Conservation (phyloP, 2,329 filamentous ascomycete genomes). For the Anthostomella pinea region DNA sequence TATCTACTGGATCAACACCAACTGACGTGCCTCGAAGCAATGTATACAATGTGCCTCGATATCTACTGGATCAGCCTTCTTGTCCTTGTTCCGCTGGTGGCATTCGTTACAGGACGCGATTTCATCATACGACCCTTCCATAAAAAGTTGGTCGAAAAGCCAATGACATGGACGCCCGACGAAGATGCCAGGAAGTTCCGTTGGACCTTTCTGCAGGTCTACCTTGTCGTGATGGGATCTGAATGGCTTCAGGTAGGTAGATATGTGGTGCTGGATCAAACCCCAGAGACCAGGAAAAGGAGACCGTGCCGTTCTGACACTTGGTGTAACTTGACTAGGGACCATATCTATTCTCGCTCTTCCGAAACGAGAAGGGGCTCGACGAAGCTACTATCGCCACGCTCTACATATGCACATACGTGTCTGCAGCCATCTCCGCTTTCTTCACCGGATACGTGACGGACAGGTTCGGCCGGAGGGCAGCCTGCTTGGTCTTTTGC, state of each 20-base stretch:
- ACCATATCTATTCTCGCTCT: constrained; percentile 31
- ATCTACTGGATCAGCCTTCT: constrained; percentile 27
- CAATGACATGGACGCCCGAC: constrained; percentile 3
- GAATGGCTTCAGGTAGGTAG: constrained; percentile 48
- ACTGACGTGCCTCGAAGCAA: no score
- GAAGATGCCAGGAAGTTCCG: constrained; percentile 20
- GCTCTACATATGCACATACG: constrained; percentile 44
- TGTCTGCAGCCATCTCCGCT: constrained; percentile 42
- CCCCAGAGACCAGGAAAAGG: no score
- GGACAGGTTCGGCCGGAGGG: constrained; percentile 49
- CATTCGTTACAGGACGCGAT: constrained; percentile 15
- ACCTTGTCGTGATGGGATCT: constrained; percentile 47
- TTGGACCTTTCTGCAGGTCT: constrained; percentile 35
- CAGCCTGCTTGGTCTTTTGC: constrained; percentile 55
- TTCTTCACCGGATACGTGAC: constrained; percentile 46
- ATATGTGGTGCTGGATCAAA: no score
- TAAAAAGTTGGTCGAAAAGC: constrained; percentile 3
- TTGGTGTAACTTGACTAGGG: no score
- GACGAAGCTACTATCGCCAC: constrained; percentile 33
- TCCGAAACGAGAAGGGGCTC: constrained; percentile 30
- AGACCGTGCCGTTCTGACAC: no score
- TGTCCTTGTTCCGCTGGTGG: constrained; percentile 20
- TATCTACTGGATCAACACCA: constrained; percentile 30
- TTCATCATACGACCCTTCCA: constrained; percentile 11
- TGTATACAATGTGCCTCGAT: constrained; percentile 22